Evolutionary conservation across 441 rosid genomes (phyloP).

Genomic region (Erodium texanum): DNA sequence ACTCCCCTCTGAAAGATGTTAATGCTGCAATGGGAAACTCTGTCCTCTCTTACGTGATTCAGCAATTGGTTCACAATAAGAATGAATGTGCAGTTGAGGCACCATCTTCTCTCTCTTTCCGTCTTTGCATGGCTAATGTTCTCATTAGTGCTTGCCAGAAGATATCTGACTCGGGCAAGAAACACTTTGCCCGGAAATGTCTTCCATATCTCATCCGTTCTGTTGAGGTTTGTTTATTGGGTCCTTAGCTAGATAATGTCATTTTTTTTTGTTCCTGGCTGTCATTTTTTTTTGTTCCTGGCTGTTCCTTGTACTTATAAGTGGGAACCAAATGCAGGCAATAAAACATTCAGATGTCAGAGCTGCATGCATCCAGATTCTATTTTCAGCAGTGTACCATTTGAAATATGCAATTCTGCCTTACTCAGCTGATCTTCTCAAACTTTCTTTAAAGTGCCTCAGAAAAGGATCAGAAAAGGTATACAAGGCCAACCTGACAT

Average conservation of each 20-base stretch:
- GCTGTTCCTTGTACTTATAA: conserved; percentile 12
- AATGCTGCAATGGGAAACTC: conserved; percentile 25
- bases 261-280: no score
- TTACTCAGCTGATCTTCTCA: conserved; percentile 57
- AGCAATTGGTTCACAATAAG: conserved; percentile 36
- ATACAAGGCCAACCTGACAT: conserved; percentile 17
- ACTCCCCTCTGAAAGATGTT: conserved; percentile 22
- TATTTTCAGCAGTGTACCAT: conserved; percentile 81
- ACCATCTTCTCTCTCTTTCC: conserved; percentile 37
- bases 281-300: neutral
- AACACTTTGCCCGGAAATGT: conserved; percentile 41
- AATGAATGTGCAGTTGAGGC: conserved; percentile 24
- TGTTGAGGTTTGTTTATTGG: conserved; percentile 36
- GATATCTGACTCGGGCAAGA: conserved; percentile 48
- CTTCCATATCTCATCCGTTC: conserved; percentile 49
- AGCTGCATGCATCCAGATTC: conserved; percentile 74
- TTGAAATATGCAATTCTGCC: conserved; percentile 66
- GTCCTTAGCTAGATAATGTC: neutral
- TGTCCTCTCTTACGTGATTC: conserved; percentile 42
- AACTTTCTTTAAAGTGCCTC: conserved; percentile 56
- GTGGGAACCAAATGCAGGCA: conserved; percentile 32
- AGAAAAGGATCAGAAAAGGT: conserved; percentile 63
- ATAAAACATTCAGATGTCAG: conserved; percentile 41
- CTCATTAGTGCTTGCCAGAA: conserved; percentile 86
- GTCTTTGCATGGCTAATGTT: conserved; percentile 87